Conservation (phyloP, 192 early-diverging fungal genomes). For the Umbelopsis isabellina region DNA sequence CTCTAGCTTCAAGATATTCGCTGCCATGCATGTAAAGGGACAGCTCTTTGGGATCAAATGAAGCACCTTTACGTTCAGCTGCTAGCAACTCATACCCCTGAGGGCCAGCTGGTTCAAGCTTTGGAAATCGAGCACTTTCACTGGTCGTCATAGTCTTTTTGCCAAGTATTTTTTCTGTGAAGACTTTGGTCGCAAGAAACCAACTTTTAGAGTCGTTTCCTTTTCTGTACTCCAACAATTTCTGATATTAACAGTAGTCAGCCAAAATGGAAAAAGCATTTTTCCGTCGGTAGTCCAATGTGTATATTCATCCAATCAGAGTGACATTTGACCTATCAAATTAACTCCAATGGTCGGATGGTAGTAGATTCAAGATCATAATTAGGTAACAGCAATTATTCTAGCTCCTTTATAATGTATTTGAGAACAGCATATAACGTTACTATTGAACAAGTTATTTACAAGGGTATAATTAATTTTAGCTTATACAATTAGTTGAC, state of each 20-base stretch:
- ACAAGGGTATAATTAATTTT: conserved; percentile 12
- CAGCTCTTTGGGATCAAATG: conserved; percentile 67
- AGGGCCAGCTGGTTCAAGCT: conserved; percentile 39
- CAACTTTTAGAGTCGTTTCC: not conserved
- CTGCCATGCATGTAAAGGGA: conserved; percentile 63
- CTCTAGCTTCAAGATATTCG: conserved; percentile 53
- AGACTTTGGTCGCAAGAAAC: not conserved
- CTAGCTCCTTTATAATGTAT: no score
- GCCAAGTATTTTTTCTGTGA: not conserved
- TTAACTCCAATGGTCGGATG: no score
- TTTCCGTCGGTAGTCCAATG: no score
- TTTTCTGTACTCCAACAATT: not conserved
- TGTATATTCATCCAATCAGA: not conserved
- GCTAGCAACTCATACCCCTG: conserved; percentile 56
- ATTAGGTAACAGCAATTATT: no score
- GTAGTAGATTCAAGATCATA: no score
- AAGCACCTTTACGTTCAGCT: conserved; percentile 66
- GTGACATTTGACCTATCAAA: no score
- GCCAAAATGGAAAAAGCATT: no score
- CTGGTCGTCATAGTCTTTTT: not conserved
- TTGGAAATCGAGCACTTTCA: conserved; percentile 38
- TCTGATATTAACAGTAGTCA: not conserved
- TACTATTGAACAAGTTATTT: not conserved
- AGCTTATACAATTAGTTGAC: conserved; percentile 19
- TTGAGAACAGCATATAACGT: no score